These are phyloP conservation scores for Zymoseptoria brevis DNA, from an alignment of 2,329 filamentous ascomycete species.

Conservation along the genomic window DNA sequence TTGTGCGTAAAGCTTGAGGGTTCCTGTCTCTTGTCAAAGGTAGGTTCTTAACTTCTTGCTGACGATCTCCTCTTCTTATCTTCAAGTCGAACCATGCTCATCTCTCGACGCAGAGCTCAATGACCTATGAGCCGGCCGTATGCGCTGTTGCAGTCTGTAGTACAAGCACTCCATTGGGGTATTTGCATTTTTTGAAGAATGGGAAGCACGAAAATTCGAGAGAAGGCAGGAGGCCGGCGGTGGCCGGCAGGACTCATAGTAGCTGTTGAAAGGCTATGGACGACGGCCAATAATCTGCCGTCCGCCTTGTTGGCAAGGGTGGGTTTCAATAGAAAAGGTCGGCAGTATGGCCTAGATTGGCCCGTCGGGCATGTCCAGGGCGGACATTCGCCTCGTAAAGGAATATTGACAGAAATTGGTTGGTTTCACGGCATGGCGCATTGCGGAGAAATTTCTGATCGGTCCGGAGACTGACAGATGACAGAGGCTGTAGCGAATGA, in stretches of 20 bases:
- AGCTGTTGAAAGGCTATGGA: neutral
- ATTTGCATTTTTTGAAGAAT: conserved; percentile 10
- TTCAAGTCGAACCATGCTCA: neutral
- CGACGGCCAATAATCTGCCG: neutral
- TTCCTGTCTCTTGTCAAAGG: neutral
- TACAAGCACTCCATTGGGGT: conserved; percentile 11
- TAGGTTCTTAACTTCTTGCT: neutral
- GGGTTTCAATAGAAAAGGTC: neutral
- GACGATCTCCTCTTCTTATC: neutral
- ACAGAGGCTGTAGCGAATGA: neutral
- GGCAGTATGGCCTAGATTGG: neutral
- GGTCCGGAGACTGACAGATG: neutral
- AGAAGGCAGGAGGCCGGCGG: conserved; percentile 3
- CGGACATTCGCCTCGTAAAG: conserved; percentile 16
- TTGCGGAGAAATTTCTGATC: conserved; percentile 22
- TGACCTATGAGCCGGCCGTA: conserved; percentile 12
- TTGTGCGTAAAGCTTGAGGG: neutral
- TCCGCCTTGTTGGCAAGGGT: neutral
- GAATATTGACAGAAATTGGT: conserved; percentile 19
- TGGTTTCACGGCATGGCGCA: conserved; percentile 26
- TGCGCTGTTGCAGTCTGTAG: conserved; percentile 12
- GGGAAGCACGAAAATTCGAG: conserved; percentile 8
- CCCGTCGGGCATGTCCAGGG: neutral
- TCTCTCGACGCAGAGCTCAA: neutral
- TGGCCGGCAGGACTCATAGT: too few relatives aligned